Percentiles rank a stretch among this genome's conserved stretches.
Evolutionary conservation across 1,284 basidiomycete species (phyloP).

Genomic region (Tylopilus orsonianus): DNA sequence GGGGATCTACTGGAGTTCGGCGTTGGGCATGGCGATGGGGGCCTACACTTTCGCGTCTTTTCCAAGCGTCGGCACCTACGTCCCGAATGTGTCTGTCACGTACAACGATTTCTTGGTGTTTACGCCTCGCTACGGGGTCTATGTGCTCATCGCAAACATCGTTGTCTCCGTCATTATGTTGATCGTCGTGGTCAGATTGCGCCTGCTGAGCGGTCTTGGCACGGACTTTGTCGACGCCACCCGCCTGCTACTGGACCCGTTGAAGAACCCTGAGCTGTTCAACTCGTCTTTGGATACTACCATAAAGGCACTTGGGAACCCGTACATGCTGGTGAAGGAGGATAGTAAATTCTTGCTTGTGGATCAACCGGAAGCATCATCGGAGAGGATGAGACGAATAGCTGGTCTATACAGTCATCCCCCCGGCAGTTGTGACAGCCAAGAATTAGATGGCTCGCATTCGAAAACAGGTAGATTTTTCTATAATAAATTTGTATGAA

Average conservation of each 20-base stretch:
- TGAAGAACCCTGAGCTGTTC: constrained; percentile 1
- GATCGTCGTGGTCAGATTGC: not conserved
- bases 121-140: not conserved
- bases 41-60: not conserved
- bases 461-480: too few species aligned
- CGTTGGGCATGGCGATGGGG: not conserved
- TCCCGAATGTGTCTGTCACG: not conserved
- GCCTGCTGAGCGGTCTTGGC: not conserved
- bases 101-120: not conserved
- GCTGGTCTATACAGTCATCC: not conserved
- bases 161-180: not conserved
- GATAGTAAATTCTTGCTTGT: constrained; percentile 1
- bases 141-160: constrained; percentile 5
- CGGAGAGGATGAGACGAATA: not conserved
- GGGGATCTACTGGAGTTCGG: not conserved
- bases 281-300: not conserved
- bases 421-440: too few species aligned
- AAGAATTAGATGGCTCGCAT: too few species aligned
- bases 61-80: not conserved
- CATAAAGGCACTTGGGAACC: not conserved
- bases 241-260: not conserved
- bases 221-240: constrained; percentile 3
- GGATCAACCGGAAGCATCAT: not conserved
- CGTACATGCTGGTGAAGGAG: constrained; percentile 2
- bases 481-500: too few species aligned